phyloP scores from a whole-genome alignment of 345 rosid species.

The Rhodomyrtus tomentosa region DNA sequence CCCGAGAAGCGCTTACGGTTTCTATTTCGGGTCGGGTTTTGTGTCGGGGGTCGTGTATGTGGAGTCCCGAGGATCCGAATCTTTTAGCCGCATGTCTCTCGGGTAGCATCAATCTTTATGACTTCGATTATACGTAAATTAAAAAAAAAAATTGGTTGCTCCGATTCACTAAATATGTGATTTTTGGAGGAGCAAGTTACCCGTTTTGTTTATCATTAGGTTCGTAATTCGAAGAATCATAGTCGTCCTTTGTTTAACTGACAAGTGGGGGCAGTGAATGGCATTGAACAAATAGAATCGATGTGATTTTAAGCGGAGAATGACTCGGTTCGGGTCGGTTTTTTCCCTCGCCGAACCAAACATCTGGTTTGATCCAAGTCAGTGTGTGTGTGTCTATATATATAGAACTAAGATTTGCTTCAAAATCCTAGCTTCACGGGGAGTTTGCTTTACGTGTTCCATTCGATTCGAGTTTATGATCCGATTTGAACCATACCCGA shows the following conservation, averaged over 20 bases:
- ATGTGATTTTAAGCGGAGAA: too few species aligned
- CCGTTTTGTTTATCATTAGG: not conserved
- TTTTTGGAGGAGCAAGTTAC: not conserved
- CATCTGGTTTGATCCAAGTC: not conserved
- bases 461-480: too few species aligned
- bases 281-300: not conserved
- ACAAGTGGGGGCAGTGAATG: accelerated
- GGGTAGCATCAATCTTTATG: not conserved
- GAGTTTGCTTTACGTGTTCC: too few species aligned
- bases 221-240: not conserved
- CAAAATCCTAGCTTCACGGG: too few species aligned
- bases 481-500: too few species aligned
- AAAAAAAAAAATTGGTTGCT: not conserved
- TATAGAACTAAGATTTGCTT: too few species aligned
- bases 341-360: too few species aligned
- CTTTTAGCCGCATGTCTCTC: not conserved
- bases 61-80: not conserved
- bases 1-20: not conserved
- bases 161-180: not conserved
- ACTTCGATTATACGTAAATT: not conserved
- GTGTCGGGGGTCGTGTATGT: not conserved
- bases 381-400: too few species aligned
- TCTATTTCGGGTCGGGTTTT: not conserved
- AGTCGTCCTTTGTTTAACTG: not conserved
- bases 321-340: too few species aligned